phyloP scores from a whole-genome alignment of 768 basidiomycete species.

The Boletellus ananas region DNA sequence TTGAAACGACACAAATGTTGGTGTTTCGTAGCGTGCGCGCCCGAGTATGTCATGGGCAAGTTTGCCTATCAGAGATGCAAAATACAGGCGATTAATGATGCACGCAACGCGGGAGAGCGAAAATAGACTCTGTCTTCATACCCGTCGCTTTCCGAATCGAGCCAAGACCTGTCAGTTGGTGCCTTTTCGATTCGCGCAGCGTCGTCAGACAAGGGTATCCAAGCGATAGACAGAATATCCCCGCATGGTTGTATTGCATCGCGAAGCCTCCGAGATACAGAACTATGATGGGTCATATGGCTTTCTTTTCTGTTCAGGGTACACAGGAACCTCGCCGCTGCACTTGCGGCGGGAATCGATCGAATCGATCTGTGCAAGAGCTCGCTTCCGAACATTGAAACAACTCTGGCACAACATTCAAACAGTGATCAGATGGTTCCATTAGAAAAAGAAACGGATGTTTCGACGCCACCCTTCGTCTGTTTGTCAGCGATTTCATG shows the following conservation, averaged over 20 bases:
- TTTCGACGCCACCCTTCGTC: constrained; percentile 1
- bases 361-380: constrained; percentile 1
- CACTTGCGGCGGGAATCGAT: constrained; percentile 2
- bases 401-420: background rate
- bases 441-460: constrained; percentile 1
- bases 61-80: background rate
- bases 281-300: background rate
- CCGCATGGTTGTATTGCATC: constrained; percentile 24
- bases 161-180: constrained; percentile 8
- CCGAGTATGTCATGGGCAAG: background rate
- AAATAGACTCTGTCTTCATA: constrained; percentile 1
- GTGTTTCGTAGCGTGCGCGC: background rate
- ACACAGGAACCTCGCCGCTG: background rate
- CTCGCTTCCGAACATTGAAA: constrained; percentile 2
- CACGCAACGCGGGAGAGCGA: constrained; percentile 4
- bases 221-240: constrained; percentile 11
- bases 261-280: constrained; percentile 1
- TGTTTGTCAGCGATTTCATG: constrained; percentile 1
- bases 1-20: background rate
- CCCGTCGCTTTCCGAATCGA: constrained; percentile 8
- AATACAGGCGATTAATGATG: constrained; percentile 1
- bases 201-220: constrained; percentile 8
- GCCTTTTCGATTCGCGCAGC: constrained; percentile 11
- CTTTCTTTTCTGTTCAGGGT: background rate
- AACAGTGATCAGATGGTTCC: background rate